phyloP scores from a whole-genome alignment of 2,329 filamentous ascomycete species.

The Stagonosporopsis chrysanthemi region DNA sequence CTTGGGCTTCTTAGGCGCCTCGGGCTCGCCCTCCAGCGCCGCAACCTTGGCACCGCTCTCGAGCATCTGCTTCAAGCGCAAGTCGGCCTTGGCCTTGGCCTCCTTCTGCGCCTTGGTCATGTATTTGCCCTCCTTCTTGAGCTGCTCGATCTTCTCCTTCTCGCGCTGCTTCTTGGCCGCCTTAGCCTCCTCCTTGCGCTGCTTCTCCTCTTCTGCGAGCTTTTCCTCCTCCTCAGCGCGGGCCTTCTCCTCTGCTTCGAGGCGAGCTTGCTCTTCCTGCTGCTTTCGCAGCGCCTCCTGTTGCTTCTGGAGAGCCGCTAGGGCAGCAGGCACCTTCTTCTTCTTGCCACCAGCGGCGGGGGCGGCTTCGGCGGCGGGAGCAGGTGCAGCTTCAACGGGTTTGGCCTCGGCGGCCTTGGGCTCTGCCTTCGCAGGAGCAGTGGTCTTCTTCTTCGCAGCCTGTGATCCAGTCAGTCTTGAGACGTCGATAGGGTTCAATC shows the following conservation, averaged over 20 bases:
- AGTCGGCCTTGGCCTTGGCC: slow-evolving; percentile 78
- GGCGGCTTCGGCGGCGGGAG: slow-evolving; percentile 42
- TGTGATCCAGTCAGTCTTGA: slow-evolving; percentile 32
- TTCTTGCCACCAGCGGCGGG: slow-evolving; percentile 69
- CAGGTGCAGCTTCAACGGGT: slow-evolving; percentile 42
- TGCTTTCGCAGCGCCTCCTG: slow-evolving; percentile 76
- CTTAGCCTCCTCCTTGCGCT: slow-evolving; percentile 75
- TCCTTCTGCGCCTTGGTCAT: slow-evolving; percentile 86
- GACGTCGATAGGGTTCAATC: neutral
- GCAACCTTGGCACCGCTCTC: slow-evolving; percentile 71
- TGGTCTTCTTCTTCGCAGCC: slow-evolving; percentile 64
- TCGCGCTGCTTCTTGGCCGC: slow-evolving; percentile 84
- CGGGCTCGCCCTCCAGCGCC: slow-evolving; percentile 66
- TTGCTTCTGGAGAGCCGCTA: slow-evolving; percentile 79
- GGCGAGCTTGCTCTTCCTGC: slow-evolving; percentile 69
- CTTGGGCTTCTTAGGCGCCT: slow-evolving; percentile 80
- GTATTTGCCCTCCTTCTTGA: slow-evolving; percentile 88
- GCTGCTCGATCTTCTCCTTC: slow-evolving; percentile 83
- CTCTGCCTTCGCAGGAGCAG: slow-evolving; percentile 57
- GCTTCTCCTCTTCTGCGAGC: slow-evolving; percentile 70
- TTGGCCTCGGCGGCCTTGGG: slow-evolving; percentile 52
- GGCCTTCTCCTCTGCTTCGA: slow-evolving; percentile 69
- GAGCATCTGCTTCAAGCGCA: slow-evolving; percentile 85
- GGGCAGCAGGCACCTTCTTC: slow-evolving; percentile 84
- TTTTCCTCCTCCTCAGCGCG: slow-evolving; percentile 71